phyloP scores from a whole-genome alignment of 2,329 filamentous ascomycete species.

The Colletotrichum limetticola region DNA sequence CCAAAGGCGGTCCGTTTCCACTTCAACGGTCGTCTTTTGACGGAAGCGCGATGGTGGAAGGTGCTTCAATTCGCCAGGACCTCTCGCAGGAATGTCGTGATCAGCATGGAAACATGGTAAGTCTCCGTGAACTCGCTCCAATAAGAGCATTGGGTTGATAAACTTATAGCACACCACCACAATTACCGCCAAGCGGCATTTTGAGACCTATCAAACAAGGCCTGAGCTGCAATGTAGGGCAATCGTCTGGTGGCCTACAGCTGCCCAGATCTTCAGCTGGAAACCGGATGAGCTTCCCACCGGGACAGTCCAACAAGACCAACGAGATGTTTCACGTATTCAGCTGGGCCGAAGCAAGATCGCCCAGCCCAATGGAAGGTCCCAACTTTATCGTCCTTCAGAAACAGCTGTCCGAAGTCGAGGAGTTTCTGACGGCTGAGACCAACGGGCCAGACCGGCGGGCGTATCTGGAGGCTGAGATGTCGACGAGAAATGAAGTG shows the following conservation, averaged over 20 bases:
- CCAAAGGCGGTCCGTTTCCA: slow-evolving; percentile 50
- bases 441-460: slow-evolving; percentile 23
- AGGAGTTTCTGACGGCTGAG: slow-evolving; percentile 26
- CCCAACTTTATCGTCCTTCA: slow-evolving; percentile 30
- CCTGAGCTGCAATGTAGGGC: background rate
- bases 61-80: slow-evolving; percentile 41
- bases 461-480: slow-evolving; percentile 22
- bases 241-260: background rate
- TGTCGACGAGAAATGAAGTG: slow-evolving; percentile 42
- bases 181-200: slow-evolving; percentile 27
- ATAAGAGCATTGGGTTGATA: background rate
- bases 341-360: slow-evolving; percentile 20
- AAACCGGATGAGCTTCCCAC: slow-evolving; percentile 18
- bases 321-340: slow-evolving; percentile 33
- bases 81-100: slow-evolving; percentile 38
- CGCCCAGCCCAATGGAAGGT: slow-evolving; percentile 9
- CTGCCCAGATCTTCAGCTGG: background rate
- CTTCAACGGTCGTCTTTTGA: slow-evolving; percentile 43
- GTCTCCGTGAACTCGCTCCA: background rate
- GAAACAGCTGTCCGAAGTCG: slow-evolving; percentile 24
- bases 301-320: background rate
- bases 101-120: slow-evolving; percentile 33
- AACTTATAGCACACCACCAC: slow-evolving; percentile 11
- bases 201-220: slow-evolving; percentile 8
- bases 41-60: slow-evolving; percentile 43